Conservation (phyloP, 176 grass and related monocot genomes). For the Tillandsia leiboldiana region DNA sequence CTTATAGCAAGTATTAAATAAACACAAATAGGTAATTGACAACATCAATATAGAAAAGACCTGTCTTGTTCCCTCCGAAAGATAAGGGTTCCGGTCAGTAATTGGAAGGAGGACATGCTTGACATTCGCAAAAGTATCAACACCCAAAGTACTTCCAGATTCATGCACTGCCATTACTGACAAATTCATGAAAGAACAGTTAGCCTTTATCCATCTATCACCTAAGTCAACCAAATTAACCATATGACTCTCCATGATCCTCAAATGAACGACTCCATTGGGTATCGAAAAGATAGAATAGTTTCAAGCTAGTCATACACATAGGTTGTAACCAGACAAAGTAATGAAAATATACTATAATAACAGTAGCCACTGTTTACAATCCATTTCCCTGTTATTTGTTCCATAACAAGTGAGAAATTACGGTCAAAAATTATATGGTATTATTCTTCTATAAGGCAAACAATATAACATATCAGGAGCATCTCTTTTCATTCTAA, state of each 20-base stretch:
- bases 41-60: conserved; percentile 21
- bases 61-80: conserved; percentile 97
- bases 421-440: no score
- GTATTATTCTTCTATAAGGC: no score
- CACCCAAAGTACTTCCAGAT: conserved; percentile 44
- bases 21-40: not conserved
- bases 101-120: conserved; percentile 93
- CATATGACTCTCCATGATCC: not conserved
- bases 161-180: conserved; percentile 68
- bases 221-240: not conserved
- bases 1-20: not conserved
- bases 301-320: not conserved
- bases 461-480: no score
- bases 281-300: not conserved
- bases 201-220: not conserved
- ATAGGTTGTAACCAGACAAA: no score
- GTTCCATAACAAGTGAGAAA: no score
- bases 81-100: conserved; percentile 82
- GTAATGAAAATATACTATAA: no score
- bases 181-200: conserved; percentile 7
- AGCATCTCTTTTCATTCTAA: no score
- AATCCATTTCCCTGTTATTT: no score
- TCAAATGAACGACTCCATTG: not conserved
- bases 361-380: no score
- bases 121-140: conserved; percentile 65